These are phyloP conservation scores for Nitzschia inconspicua DNA, from an alignment of 108 stramenopile species.

Conservation along the genomic window DNA sequence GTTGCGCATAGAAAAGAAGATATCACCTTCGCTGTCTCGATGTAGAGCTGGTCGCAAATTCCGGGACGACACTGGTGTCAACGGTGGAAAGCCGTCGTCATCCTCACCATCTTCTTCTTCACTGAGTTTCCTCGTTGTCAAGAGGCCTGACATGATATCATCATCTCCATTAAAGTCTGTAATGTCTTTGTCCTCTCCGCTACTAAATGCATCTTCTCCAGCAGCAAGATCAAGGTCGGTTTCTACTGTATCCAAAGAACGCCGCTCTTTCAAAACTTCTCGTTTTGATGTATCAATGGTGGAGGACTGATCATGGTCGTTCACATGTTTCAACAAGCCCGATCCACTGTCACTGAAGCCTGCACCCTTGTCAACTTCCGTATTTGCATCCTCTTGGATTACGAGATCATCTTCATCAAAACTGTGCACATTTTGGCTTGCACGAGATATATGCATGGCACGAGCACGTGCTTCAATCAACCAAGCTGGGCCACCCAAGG, in stretches of 20 bases:
- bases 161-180: too few relatives aligned
- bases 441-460: constrained; percentile 24
- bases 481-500: constrained; percentile 40
- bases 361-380: neutral
- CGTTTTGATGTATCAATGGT: neutral
- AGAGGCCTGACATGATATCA: too few relatives aligned
- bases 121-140: too few relatives aligned
- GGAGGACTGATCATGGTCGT: neutral
- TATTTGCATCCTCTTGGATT: neutral
- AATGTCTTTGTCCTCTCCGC: too few relatives aligned
- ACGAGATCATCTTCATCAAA: constrained; percentile 5
- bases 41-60: too few relatives aligned
- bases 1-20: too few relatives aligned
- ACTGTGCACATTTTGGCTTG: neutral
- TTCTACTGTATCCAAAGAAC: neutral
- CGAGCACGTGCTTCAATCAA: constrained; percentile 34
- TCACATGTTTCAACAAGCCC: neutral
- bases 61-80: too few relatives aligned
- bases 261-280: neutral
- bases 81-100: too few relatives aligned
- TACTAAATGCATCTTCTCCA: too few relatives aligned
- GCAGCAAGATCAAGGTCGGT: neutral
- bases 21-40: too few relatives aligned
- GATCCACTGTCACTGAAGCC: too few relatives aligned
- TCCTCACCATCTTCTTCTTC: too few relatives aligned